Evolutionary conservation across 805 yeast species (phyloP), one percentile per base, ranked within the genome.

Genomic region (Teunomyces cretensis): DNA sequence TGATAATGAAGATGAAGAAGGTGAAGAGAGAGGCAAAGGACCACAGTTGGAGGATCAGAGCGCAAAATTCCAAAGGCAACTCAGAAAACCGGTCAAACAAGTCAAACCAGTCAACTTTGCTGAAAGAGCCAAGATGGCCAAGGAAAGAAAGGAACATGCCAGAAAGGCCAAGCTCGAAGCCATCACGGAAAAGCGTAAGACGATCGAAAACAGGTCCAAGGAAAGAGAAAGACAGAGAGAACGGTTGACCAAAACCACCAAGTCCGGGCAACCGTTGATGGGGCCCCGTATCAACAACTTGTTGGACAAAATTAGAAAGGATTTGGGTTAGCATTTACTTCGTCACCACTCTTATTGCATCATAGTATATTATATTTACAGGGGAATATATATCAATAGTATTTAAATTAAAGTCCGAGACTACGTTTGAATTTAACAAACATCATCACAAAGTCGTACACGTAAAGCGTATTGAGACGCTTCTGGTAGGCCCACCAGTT

Each of bases 251-350:
- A 72, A 76, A 47, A 82, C 72, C 49, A 91, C 96, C 1, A 73
- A 74, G 55, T 60, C 70, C 3, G 98, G 98, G 0, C 98, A 91
- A 62, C 97, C 97, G 2, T 65, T 80, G 37, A 88, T 91, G 92
- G 96, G 89, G 0, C 95, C 96, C 12, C 79, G 95, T 64, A 88
- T 91, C 46, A 84, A 81, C 45, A 79, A 81, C 54, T 69, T 91
- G 36, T 72, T 91, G 40, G 94, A 86, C 43, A 88, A 89, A 63
- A 87, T 91, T 49, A 82, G 42, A 22, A 37, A 45, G 30, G 48
- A 45, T 22, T 19, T 36, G 9, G 33, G 32, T 15, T 37, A 33
- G 13, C n/a, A 11, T 32, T 32, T 24, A 16, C 37, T 27, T 41
- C 32, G 31, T 26, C 33, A 41, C 31, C 22, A 39, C 26, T 30